Conservation (phyloP, 2,329 filamentous ascomycete genomes). For the Lachnellula willkommii region DNA sequence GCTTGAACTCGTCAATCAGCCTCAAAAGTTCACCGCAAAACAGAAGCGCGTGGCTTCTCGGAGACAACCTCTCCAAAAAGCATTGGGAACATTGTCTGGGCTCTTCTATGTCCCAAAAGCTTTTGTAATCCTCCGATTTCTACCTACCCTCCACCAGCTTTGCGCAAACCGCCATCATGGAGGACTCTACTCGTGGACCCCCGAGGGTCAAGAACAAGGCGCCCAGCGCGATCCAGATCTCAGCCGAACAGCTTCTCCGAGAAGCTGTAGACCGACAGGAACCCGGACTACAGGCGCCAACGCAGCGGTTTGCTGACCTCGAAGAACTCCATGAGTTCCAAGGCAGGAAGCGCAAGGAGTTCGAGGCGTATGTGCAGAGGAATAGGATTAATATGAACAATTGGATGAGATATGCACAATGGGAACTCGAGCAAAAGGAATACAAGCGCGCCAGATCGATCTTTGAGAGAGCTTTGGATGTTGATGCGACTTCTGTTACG, state of each 20-base stretch:
- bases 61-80: too few relatives aligned
- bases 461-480: slow-evolving; percentile 91
- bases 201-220: slow-evolving; percentile 99
- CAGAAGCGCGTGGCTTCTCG: too few relatives aligned
- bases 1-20: too few relatives aligned
- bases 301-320: slow-evolving; percentile 89
- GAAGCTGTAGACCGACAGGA: slow-evolving; percentile 98
- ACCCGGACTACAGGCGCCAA: slow-evolving; percentile 78
- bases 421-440: slow-evolving; percentile 98
- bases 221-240: slow-evolving; percentile 83
- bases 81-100: too few relatives aligned
- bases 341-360: slow-evolving; percentile 90
- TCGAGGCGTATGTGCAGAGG: slow-evolving; percentile 94
- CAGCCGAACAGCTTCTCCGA: slow-evolving; percentile 91
- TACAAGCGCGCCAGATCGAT: slow-evolving; percentile 85
- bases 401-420: slow-evolving; percentile 96
- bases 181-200: slow-evolving; percentile 74
- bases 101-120: too few relatives aligned
- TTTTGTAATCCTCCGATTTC: too few relatives aligned
- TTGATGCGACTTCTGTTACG: slow-evolving; percentile 78
- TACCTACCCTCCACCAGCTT: too few relatives aligned
- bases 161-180: slow-evolving; percentile 54
- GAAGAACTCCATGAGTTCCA: slow-evolving; percentile 98
- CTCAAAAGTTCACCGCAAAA: too few relatives aligned
- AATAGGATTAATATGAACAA: slow-evolving; percentile 97